Evolutionary conservation across 345 rosid genomes (phyloP), one percentile per base, ranked within the genome.

Genomic region (Durio zibethinus): DNA sequence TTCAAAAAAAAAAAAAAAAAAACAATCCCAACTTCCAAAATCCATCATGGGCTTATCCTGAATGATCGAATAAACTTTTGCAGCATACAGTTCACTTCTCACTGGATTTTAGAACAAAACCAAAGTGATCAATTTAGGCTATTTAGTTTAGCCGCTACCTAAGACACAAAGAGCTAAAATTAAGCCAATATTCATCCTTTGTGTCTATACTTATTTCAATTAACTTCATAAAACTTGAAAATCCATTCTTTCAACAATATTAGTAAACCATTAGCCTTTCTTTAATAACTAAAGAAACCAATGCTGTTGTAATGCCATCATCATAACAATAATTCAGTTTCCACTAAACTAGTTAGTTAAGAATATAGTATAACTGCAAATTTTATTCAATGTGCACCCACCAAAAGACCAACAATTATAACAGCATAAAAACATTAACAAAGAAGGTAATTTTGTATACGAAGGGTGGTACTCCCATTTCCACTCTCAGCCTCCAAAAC

Each of bases 401-500:
- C 7, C 20, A 70, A 21, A 59, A 56, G 61, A 23, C 1, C 61
- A 56, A 56, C 29, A 8, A 76, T n/a, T 15, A 75, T 48, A 35
- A n/a, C 21, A 81, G 25, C 59, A 63, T 27, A 40, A 31, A 27
- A 67, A 48, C 15, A 20, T n/a, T 1, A 66, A 65, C 35, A 47
- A 43, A 20, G 23, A 76, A 33, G 2, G 25, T 25, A 36, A 64
- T 36, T 66, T 43, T 25, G 53, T 76, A 95, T 85, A 10, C 97
- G 97, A 82, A 90, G 88, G 23, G 85, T 86, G 0, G 97, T 84
- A 82, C 99, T 95, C 21, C 99, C 98, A 85, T 85, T 95, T 52
- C 99, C 98, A 75, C 98, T 91, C 23, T 98, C 99, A 21, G 91
- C 91, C 88, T 95, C 98, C 84, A 95, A 86, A 60, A 93, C 83